A percentile compares a stretch with the other conserved stretches of the same genome.
phyloP scores from a whole-genome alignment of 805 yeast genomes.

The Cyberlindnera meyerae region DNA sequence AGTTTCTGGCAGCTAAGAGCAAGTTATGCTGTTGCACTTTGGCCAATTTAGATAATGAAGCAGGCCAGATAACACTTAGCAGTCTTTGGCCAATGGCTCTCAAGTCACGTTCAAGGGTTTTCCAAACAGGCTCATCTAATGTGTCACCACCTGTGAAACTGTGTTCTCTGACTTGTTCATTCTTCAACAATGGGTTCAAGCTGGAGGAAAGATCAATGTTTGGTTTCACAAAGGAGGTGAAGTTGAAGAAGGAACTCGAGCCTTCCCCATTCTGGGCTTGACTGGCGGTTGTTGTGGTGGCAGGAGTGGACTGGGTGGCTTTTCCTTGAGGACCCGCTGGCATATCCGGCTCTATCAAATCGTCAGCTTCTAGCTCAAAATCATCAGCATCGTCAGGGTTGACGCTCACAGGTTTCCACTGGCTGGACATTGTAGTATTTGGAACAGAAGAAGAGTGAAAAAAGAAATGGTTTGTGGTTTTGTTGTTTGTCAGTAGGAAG shows the following conservation, averaged over 20 bases:
- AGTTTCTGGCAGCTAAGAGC: conserved; percentile 25
- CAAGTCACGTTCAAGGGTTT: conserved; percentile 47
- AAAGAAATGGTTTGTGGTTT: conserved; percentile 7
- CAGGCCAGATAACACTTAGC: conserved; percentile 40
- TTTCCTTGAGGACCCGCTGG: conserved; percentile 2
- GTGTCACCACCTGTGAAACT: conserved; percentile 61
- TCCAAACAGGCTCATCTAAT: conserved; percentile 61
- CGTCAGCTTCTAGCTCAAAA: conserved; percentile 27
- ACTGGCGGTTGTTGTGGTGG: conserved; percentile 2
- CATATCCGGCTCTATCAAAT: conserved; percentile 25
- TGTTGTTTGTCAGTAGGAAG: conserved; percentile 25
- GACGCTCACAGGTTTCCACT: conserved; percentile 27
- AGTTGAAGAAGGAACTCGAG: conserved; percentile 24
- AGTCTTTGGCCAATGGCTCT: conserved; percentile 39
- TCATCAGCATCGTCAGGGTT: conserved; percentile 26
- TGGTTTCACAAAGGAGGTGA: conserved; percentile 26
- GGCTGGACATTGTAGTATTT: conserved; percentile 16
- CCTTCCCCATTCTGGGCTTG: conserved; percentile 1
- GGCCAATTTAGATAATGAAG: conserved; percentile 26
- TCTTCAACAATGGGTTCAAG: conserved; percentile 28
- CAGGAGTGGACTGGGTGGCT: conserved; percentile 4
- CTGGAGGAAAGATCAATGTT: conserved; percentile 29
- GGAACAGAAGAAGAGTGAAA: too few relatives aligned
- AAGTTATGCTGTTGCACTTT: conserved; percentile 28
- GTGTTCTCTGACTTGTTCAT: conserved; percentile 26